These are phyloP conservation scores for Geoglossum glabrum DNA, from an alignment of 495 filamentous ascomycete species.

Conservation along the genomic window DNA sequence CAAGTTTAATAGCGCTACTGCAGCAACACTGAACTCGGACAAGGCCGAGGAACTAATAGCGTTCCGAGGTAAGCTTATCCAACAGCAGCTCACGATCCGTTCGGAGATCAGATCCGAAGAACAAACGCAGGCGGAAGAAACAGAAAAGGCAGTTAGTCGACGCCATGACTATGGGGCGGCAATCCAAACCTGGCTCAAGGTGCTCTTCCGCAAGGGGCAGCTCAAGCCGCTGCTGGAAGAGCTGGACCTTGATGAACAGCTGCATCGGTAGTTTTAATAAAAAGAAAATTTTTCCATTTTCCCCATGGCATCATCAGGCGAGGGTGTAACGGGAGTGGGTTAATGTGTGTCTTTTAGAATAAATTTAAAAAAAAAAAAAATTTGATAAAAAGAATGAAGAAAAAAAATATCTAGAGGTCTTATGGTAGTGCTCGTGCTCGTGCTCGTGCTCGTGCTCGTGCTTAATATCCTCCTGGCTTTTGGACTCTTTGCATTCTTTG, in stretches of 20 bases:
- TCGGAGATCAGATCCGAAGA: constrained; percentile 7
- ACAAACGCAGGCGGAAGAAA: constrained; percentile 4
- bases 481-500: too few relatives aligned
- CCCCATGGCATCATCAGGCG: too few relatives aligned
- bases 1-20: background rate
- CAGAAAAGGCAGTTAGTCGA: constrained; percentile 9
- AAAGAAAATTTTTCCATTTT: too few relatives aligned
- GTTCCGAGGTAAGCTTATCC: background rate
- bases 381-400: too few relatives aligned
- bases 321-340: too few relatives aligned
- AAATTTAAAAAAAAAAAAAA: too few relatives aligned
- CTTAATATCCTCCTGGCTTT: too few relatives aligned
- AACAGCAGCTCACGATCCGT: constrained; percentile 8
- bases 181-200: constrained; percentile 8
- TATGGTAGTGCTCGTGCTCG: too few relatives aligned
- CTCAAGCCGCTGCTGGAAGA: background rate
- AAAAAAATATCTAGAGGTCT: too few relatives aligned
- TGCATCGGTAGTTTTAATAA: background rate
- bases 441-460: too few relatives aligned
- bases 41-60: background rate
- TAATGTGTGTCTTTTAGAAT: too few relatives aligned
- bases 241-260: background rate
- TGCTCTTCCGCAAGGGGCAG: background rate
- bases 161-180: constrained; percentile 16
- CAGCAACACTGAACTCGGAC: background rate